A percentile compares a stretch with the other conserved stretches of the same genome.
These are phyloP conservation scores for Cinnamomum micranthum DNA, from an alignment of 164 flowering plant species.

Conservation along the genomic window DNA sequence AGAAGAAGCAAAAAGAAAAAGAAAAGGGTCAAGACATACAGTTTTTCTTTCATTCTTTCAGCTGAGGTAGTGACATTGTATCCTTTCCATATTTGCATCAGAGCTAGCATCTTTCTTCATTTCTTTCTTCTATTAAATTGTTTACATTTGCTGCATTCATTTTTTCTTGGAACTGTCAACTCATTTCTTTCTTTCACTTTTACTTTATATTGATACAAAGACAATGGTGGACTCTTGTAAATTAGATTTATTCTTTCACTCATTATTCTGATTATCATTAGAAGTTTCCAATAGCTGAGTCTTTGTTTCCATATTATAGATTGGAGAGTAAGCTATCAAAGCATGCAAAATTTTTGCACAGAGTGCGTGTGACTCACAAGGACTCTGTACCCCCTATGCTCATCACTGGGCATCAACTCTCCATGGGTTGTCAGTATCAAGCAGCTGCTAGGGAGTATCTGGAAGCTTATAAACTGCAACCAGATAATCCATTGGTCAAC, in stretches of 20 bases:
- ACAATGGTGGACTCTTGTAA: background rate
- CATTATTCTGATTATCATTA: background rate
- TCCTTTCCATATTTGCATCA: background rate
- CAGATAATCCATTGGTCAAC: conserved; percentile 80
- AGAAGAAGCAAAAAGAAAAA: too few relatives aligned
- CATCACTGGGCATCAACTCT: conserved; percentile 71
- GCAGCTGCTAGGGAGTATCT: conserved; percentile 83
- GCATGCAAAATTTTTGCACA: conserved; percentile 59
- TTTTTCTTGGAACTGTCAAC: background rate
- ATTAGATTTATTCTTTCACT: background rate
- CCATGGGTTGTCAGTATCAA: conserved; percentile 66
- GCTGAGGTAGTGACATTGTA: too few relatives aligned
- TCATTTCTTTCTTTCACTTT: background rate
- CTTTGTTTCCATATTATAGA: conserved; percentile 19
- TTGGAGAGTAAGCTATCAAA: conserved; percentile 41
- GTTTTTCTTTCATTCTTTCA: too few relatives aligned
- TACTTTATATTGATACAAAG: too few relatives aligned
- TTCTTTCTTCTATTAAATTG: background rate
- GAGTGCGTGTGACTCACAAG: conserved; percentile 41
- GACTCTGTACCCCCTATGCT: conserved; percentile 68
- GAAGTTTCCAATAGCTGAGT: background rate
- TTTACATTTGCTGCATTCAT: too few relatives aligned
- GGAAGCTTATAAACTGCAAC: conserved; percentile 72
- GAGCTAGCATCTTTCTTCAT: background rate
- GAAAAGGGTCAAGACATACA: too few relatives aligned